Conservation (phyloP, 345 rosid species). For the Brassica carinata region DNA sequence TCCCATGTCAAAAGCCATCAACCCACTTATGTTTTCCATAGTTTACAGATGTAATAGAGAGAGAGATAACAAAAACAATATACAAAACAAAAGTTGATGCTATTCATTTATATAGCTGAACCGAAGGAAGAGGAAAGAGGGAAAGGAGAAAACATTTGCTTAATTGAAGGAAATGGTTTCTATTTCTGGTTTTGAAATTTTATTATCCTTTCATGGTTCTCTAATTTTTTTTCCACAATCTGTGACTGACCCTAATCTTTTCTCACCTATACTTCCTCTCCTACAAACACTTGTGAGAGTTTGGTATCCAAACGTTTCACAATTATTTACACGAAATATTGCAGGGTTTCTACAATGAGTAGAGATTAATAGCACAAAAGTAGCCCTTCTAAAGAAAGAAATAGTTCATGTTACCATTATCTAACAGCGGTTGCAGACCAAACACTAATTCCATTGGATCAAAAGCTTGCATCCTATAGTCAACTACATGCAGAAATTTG, state of each 20-base stretch:
- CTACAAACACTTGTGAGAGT: conserved; percentile 36
- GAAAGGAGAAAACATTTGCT: conserved; percentile 24
- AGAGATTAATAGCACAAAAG: conserved; percentile 10
- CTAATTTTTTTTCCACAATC: conserved; percentile 14
- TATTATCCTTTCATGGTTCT: conserved; percentile 30
- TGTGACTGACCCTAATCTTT: conserved; percentile 36
- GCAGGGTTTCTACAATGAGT: conserved; percentile 11
- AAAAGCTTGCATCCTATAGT: conserved; percentile 13
- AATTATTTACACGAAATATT: neutral
- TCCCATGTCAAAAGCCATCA: conserved; percentile 55
- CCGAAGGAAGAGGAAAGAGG: conserved; percentile 23
- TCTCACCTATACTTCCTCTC: conserved; percentile 44
- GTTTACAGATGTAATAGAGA: conserved; percentile 13
- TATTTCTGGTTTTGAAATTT: conserved; percentile 8
- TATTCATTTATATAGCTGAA: conserved; percentile 5
- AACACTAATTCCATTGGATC: conserved; percentile 17
- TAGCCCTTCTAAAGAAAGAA: conserved; percentile 27
- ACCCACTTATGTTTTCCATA: conserved; percentile 51
- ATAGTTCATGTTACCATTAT: conserved; percentile 1
- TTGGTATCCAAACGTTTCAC: conserved; percentile 26
- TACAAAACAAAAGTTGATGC: conserved; percentile 13
- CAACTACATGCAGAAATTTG: neutral
- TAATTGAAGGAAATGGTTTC: conserved; percentile 38
- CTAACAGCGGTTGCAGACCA: conserved; percentile 14
- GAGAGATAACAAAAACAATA: conserved; percentile 13